Base-by-base conservation (phyloP, 148 eudicot species). In the Heliosperma pusillum region DNA sequence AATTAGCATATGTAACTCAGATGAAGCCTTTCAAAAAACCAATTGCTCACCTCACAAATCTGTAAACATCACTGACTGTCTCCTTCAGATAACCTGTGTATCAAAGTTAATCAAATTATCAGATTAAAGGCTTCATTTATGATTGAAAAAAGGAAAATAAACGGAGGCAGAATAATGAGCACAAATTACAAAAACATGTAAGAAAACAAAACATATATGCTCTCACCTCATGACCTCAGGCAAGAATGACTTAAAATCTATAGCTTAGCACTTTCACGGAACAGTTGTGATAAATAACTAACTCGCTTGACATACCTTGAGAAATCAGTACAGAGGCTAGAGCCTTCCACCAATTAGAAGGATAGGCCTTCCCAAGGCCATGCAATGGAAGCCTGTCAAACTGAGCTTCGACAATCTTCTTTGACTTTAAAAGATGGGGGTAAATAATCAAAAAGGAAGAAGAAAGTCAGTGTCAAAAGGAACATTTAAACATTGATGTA, bases 261-360 rank as follows among this genome's bases (percentile, higher is more conserved):
- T 50, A 50, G 55, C 55, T 50, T 50, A 50, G 19, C 55, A 16
- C 19, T 13, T 12, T 50, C 55, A 50, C 17, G 19, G 55, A 12
- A 16, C 12, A 50, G 55, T 50, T 50, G 55, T 15, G 19, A 40
- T 60, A 24, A 22, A 57, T n/a, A 16, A 10, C 10, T 50, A 17
- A 5, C 58, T 71, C 71, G 26, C 17, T 74, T n/a, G 33, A 77
- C 72, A 52, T 80, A 91, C 97, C 97, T 66, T 63, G 84, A 66
- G 91, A 77, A 82, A 89, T 87, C 68, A 92, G 77, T 73, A 79
- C 89, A 80, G 75, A 79, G 78, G 84, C 97, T 21, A 92, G 83
- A 27, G 83, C 72, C 80, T 92, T 92, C 97, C 94, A 89, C 97
- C 97, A 88, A 84, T 89, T 89, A 62, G 92, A 87, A 69, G 97